These are phyloP conservation scores for Suillus weaverae DNA, from an alignment of 768 basidiomycete species.

Conservation along the genomic window DNA sequence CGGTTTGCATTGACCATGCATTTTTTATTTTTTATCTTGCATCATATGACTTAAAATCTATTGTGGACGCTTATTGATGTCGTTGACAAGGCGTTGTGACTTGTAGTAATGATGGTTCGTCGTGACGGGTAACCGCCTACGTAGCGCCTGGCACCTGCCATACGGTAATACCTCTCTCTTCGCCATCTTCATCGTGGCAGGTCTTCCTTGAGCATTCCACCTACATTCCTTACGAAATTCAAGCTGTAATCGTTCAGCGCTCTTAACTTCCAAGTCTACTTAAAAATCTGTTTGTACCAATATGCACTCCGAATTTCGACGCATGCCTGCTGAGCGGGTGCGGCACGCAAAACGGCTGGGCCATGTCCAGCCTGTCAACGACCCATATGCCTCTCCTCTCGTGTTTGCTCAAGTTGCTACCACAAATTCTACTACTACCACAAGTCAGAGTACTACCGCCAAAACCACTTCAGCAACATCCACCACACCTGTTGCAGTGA, in stretches of 20 bases:
- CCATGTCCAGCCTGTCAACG: conserved; percentile 17
- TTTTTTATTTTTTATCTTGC: neutral
- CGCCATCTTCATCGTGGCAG: conserved; percentile 5
- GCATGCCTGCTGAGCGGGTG: conserved; percentile 31
- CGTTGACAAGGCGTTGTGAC: neutral
- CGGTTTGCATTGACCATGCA: neutral
- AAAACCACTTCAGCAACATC: neutral
- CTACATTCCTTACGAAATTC: conserved; percentile 5
- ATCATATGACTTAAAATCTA: neutral
- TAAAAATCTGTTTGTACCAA: conserved; percentile 8
- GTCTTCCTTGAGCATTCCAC: neutral
- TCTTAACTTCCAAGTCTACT: neutral
- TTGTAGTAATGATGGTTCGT: neutral
- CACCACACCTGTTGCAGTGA: conserved; percentile 6
- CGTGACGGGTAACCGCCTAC: neutral
- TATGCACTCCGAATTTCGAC: conserved; percentile 27
- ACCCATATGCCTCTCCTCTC: conserved; percentile 9
- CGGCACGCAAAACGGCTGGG: conserved; percentile 34
- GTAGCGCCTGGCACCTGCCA: neutral
- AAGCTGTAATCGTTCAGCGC: conserved; percentile 5
- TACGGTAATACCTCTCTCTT: neutral
- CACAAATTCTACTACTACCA: conserved; percentile 5
- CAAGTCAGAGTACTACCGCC: neutral
- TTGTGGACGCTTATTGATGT: neutral
- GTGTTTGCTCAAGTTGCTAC: conserved; percentile 5